Conservation (phyloP, 2,329 filamentous ascomycete species). For the Epichloe coenophiala region DNA sequence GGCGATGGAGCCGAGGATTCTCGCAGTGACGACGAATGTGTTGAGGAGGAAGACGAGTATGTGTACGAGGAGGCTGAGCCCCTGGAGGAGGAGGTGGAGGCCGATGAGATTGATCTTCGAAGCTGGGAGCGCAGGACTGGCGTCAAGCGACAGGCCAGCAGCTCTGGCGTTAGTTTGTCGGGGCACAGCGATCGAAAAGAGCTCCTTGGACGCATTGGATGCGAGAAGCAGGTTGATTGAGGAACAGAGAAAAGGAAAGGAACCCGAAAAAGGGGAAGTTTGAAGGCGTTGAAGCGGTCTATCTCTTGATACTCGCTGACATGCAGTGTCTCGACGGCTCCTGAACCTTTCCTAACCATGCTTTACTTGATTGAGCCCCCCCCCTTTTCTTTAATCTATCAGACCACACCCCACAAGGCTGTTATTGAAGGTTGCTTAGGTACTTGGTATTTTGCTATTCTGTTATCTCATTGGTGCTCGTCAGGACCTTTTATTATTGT, state of each 20-base stretch:
- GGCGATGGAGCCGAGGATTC: slow-evolving; percentile 72
- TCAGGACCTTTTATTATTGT: no score
- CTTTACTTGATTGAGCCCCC: neutral
- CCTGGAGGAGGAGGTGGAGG: slow-evolving; percentile 63
- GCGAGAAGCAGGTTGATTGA: slow-evolving; percentile 56
- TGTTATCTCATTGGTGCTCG: neutral
- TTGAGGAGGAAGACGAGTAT: slow-evolving; percentile 39
- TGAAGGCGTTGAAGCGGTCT: slow-evolving; percentile 4
- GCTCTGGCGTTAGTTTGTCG: slow-evolving; percentile 51
- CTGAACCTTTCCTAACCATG: neutral
- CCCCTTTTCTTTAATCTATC: neutral
- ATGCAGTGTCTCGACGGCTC: neutral
- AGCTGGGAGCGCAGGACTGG: slow-evolving; percentile 45
- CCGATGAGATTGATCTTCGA: slow-evolving; percentile 55
- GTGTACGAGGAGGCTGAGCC: slow-evolving; percentile 41
- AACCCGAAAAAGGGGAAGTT: neutral
- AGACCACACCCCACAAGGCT: neutral
- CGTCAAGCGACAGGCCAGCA: slow-evolving; percentile 37
- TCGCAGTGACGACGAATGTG: slow-evolving; percentile 67
- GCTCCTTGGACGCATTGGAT: slow-evolving; percentile 67
- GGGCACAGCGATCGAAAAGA: slow-evolving; percentile 69
- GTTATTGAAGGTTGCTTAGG: neutral
- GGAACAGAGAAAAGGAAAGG: neutral
- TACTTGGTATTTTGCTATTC: neutral
- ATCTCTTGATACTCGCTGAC: neutral